Base-by-base conservation (phyloP, 768 basidiomycete genomes). In the Termitomyces sp. region DNA sequence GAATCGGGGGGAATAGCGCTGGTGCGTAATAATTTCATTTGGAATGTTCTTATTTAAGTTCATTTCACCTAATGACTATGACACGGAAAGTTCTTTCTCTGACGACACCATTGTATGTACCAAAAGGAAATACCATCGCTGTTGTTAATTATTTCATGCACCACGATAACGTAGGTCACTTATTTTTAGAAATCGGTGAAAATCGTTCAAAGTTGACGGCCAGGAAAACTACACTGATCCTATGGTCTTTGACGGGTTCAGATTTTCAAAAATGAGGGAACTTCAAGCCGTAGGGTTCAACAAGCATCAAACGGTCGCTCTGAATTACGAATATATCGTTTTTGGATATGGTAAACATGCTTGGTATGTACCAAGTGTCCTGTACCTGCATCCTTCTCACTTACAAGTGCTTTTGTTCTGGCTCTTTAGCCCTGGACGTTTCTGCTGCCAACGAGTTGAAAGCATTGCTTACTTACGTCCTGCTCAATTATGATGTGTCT, bases 361-460 rank as follows among this genome's bases (percentile, higher is more conserved):
- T 36, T 68, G 69, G 63, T 64, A 48, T 52, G 52, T 45, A 32
- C 18, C n/a, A 40, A 32, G 16, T 28, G 28, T 32, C 24, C 15
- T 40, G 12, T 56, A 7, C 28, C 15, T 42, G 32, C 5, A 45
- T 36, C 35, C 22, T 16, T 44, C 32, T 44, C 40, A 15, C 16
- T 51, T 4, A 13, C 11, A 20, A 35, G 18, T 44, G 7, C 24
- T 15, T 6, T 50, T 44, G 32, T 35, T 35, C 16, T 28, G 53
- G 12, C 32, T 40, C 36, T n/a, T 40, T 48, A 70, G 75, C 59
- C 78, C 80, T n/a, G 78, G 80, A 35, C 72, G 80, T 13, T 79
- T 81, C 66, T 64, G 79, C 79, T 18, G 75, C 75, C 24, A 78
- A 74, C 55, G 78, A 78, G 61, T 59, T 82, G 38, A 81, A 81